These are phyloP conservation scores for Stenogyne calaminthoides DNA, from an alignment of 305 asterid genomes.

Conservation along the genomic window DNA sequence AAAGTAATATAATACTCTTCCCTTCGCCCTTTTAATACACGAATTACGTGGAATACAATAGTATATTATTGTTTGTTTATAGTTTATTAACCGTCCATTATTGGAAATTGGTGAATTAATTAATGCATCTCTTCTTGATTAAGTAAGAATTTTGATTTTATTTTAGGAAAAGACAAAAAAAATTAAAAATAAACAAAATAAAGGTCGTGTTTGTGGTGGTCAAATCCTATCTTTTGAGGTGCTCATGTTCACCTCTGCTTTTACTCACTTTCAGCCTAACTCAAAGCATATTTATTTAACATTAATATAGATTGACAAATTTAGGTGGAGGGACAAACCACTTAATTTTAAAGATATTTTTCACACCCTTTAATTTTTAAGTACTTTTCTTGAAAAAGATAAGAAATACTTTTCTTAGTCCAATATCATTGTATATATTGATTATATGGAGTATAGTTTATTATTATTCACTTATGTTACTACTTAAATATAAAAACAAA, in stretches of 20 bases:
- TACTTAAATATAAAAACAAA: neutral
- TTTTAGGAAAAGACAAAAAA: neutral
- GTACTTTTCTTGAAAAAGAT: no score
- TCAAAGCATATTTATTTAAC: conserved; percentile 24
- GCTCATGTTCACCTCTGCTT: conserved; percentile 35
- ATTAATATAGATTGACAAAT: neutral
- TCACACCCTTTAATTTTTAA: no score
- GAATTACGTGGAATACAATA: no score
- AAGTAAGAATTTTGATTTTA: conserved; percentile 9
- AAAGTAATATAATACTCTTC: no score
- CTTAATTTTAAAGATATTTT: no score
- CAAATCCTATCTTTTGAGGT: conserved; percentile 31
- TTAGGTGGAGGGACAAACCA: no score
- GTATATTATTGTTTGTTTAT: no score
- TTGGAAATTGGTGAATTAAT: neutral
- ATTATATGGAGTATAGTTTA: neutral
- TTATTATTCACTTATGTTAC: neutral
- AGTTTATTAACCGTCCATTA: no score
- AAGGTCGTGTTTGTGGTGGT: conserved; percentile 19
- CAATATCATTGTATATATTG: neutral
- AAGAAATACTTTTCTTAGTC: neutral
- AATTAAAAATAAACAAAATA: neutral
- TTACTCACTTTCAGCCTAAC: conserved; percentile 29
- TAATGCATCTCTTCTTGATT: conserved; percentile 19
- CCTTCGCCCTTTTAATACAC: no score